phyloP scores from a whole-genome alignment of 148 eudicot species.

The Agrostemma githago region DNA sequence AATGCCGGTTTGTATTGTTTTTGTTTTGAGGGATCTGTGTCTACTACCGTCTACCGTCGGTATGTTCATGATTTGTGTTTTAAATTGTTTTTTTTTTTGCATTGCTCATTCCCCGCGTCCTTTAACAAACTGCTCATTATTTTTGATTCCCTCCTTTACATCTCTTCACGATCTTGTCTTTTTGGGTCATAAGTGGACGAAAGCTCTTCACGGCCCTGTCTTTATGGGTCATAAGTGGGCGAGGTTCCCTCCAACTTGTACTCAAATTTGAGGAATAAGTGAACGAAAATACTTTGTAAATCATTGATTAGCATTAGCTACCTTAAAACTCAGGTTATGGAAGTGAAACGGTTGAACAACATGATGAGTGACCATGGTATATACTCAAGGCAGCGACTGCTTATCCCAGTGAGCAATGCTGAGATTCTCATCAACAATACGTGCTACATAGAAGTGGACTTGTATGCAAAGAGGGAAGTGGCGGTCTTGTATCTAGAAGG shows the following conservation, averaged over 20 bases:
- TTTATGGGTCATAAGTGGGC: background rate
- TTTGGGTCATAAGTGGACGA: background rate
- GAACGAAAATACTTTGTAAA: background rate
- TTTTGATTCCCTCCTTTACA: background rate
- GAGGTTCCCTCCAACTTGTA: background rate
- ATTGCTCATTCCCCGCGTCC: background rate
- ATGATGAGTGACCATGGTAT: constrained; percentile 99
- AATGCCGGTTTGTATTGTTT: background rate
- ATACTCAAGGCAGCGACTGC: constrained; percentile 80
- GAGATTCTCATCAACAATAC: constrained; percentile 53
- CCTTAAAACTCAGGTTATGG: constrained; percentile 60
- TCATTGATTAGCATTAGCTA: background rate
- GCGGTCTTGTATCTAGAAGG: constrained; percentile 86
- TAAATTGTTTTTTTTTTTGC: background rate
- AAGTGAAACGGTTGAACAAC: constrained; percentile 85
- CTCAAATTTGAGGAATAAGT: background rate
- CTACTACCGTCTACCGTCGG: background rate
- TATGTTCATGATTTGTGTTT: background rate
- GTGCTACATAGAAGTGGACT: constrained; percentile 89
- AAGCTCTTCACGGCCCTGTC: background rate
- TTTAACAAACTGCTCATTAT: background rate
- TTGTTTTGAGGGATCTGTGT: background rate
- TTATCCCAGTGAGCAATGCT: constrained; percentile 67
- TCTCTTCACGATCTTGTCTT: background rate
- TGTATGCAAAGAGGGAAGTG: constrained; percentile 80